A percentile compares a stretch with the other conserved stretches of the same genome.
phyloP scores from a whole-genome alignment of 2,329 filamentous ascomycete genomes.

The Lizonia empirigonia region DNA sequence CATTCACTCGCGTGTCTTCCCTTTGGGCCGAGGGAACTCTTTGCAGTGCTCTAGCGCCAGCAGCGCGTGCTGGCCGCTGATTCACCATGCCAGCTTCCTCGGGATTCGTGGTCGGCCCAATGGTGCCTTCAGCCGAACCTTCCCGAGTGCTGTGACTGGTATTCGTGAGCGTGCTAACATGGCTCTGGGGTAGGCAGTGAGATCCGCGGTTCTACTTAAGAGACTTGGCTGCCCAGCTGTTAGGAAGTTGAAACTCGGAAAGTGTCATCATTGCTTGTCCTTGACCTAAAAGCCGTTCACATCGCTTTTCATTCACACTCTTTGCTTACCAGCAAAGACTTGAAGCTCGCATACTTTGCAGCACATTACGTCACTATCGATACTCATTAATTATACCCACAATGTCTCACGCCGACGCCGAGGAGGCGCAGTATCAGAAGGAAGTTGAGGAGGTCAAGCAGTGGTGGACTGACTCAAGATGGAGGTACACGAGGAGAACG shows the following conservation, averaged over 20 bases:
- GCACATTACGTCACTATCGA: constrained; percentile 12
- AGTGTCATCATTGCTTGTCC: constrained; percentile 34
- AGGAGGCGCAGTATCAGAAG: constrained; percentile 75
- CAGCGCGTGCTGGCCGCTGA: constrained; percentile 17
- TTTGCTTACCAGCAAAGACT: background rate
- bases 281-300: constrained; percentile 3
- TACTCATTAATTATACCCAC: background rate
- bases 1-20: constrained; percentile 23
- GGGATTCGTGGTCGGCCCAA: constrained; percentile 41
- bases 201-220: constrained; percentile 33
- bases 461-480: constrained; percentile 93
- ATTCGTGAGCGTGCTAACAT: constrained; percentile 21
- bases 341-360: background rate
- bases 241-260: constrained; percentile 1
- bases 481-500: constrained; percentile 88
- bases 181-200: constrained; percentile 24
- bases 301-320: background rate
- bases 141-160: constrained; percentile 36
- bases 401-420: constrained; percentile 59
- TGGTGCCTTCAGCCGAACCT: constrained; percentile 42
- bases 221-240: constrained; percentile 34
- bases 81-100: constrained; percentile 32
- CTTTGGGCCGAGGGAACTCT: constrained; percentile 43
- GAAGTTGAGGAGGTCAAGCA: constrained; percentile 88
- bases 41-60: constrained; percentile 18